Conservation (phyloP, 164 flowering plant genomes). For the Umbilicus rupestris region DNA sequence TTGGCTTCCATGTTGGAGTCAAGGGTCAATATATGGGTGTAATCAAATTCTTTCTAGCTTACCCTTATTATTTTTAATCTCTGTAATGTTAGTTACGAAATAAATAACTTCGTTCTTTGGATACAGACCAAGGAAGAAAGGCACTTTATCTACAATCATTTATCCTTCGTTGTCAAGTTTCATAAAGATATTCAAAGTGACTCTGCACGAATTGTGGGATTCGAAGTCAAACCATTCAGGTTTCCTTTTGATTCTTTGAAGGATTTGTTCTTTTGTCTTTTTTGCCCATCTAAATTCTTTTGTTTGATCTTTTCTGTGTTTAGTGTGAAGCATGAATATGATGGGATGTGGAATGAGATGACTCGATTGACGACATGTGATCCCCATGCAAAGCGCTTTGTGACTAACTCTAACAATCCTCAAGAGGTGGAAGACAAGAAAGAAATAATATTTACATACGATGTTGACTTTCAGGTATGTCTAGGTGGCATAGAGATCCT, state of each 20-base stretch:
- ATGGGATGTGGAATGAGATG: conserved; percentile 29
- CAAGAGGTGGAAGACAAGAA: conserved; percentile 51
- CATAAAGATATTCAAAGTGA: conserved; percentile 67
- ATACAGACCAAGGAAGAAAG: conserved; percentile 79
- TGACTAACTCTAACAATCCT: conserved; percentile 39
- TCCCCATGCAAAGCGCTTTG: conserved; percentile 40
- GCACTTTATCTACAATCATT: conserved; percentile 79
- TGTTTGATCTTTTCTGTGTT: not conserved
- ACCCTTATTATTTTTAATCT: not conserved
- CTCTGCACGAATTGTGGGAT: conserved; percentile 90
- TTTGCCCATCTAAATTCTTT: not conserved
- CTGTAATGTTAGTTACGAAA: not conserved
- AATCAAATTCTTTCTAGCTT: conserved; percentile 12
- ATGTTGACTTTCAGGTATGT: conserved; percentile 55
- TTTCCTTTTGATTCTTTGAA: conserved; percentile 12
- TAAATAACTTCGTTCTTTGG: not conserved
- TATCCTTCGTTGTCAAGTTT: conserved; percentile 70
- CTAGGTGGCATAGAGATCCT: too few species aligned
- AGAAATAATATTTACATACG: conserved; percentile 69
- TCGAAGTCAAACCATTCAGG: conserved; percentile 95
- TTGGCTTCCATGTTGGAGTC: conserved; percentile 74
- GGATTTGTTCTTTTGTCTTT: not conserved
- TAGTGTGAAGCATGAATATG: conserved; percentile 40
- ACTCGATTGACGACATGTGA: conserved; percentile 51
- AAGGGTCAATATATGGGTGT: conserved; percentile 74